Percentiles rank a stretch among this genome's conserved stretches.
phyloP scores from a whole-genome alignment of 1,284 basidiomycete genomes.

The Ustilago bromivora region DNA sequence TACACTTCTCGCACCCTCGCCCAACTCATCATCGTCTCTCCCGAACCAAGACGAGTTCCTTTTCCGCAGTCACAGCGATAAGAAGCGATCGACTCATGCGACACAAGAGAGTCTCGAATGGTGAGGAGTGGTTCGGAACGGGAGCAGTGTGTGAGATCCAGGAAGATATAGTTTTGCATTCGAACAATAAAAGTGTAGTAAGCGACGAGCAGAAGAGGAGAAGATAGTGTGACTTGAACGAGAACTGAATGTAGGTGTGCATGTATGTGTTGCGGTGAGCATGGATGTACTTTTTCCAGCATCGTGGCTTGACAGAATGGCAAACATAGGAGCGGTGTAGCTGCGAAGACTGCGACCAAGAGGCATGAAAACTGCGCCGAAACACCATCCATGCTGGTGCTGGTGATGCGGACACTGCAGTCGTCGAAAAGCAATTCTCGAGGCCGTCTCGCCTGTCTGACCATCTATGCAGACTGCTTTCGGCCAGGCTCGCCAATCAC shows the following conservation, averaged over 20 bases:
- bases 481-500: neutral
- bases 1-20: too few species aligned
- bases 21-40: too few species aligned
- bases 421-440: neutral
- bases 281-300: neutral
- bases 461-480: neutral
- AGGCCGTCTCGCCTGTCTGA: neutral
- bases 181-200: too few species aligned
- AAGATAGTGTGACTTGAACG: neutral
- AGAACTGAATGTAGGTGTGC: neutral
- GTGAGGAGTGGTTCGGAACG: too few species aligned
- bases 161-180: neutral
- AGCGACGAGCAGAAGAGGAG: neutral
- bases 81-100: too few species aligned
- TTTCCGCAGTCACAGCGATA: too few species aligned
- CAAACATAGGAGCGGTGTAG: too few species aligned
- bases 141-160: neutral
- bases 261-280: neutral
- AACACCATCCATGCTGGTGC: neutral
- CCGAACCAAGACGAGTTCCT: too few species aligned
- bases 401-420: neutral
- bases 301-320: too few species aligned
- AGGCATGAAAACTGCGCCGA: too few species aligned
- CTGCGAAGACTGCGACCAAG: too few species aligned
- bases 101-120: too few species aligned